Evolutionary conservation across 2,329 filamentous ascomycete genomes (phyloP).

Genomic region (Calcarisporium arbuscula): DNA sequence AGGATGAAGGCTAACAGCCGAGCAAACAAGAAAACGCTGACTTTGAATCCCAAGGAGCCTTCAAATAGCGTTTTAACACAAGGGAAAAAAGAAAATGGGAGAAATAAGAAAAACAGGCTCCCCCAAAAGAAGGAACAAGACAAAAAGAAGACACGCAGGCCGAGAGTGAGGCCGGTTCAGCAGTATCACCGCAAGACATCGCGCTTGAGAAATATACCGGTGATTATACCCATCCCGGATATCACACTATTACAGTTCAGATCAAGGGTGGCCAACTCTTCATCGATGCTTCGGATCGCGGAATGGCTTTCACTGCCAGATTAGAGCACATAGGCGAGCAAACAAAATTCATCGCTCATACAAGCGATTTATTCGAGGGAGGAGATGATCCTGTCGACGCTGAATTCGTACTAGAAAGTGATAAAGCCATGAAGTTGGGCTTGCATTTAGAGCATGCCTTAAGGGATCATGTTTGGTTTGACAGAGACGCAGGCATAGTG

Average conservation of each 20-base stretch:
- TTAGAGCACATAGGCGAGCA: constrained; percentile 15
- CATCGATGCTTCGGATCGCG: constrained; percentile 21
- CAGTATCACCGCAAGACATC: constrained; percentile 1
- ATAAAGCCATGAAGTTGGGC: constrained; percentile 10
- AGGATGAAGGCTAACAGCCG: background rate
- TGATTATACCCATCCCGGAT: constrained; percentile 19
- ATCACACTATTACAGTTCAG: constrained; percentile 15
- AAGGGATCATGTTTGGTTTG: constrained; percentile 15
- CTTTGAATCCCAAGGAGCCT: background rate
- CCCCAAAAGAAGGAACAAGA: too few species aligned
- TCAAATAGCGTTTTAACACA: too few species aligned
- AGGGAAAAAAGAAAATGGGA: too few species aligned
- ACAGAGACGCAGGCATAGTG: too few species aligned
- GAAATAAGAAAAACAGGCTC: too few species aligned
- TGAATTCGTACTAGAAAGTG: constrained; percentile 14
- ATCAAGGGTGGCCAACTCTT: constrained; percentile 12
- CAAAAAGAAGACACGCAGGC: too few species aligned
- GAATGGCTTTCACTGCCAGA: constrained; percentile 17
- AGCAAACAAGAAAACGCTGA: constrained; percentile 1
- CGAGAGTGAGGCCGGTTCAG: too few species aligned
- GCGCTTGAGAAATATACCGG: constrained; percentile 14
- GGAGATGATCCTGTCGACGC: constrained; percentile 8
- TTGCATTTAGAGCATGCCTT: constrained; percentile 13
- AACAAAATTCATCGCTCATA: constrained; percentile 12
- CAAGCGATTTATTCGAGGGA: constrained; percentile 12